Conservation (phyloP, 169 alveolate genomes). For the Babesia sp. region DNA sequence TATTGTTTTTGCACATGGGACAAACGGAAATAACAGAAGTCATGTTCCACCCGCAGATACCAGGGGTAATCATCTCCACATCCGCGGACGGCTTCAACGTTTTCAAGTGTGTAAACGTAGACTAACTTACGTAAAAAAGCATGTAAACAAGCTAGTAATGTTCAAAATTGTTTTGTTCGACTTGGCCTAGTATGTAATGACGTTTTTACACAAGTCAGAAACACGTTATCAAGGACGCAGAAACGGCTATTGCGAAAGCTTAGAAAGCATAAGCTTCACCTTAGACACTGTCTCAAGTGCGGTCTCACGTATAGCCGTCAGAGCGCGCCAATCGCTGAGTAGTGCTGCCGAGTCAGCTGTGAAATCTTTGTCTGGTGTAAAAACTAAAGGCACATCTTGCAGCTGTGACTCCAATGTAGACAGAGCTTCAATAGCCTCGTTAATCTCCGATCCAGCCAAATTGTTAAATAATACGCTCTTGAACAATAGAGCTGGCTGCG, state of each 20-base stretch:
- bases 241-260: conserved; percentile 13
- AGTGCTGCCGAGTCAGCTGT: conserved; percentile 38
- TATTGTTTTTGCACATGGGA: conserved; percentile 75
- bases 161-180: background rate
- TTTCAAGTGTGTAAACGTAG: conserved; percentile 69
- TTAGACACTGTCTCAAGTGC: conserved; percentile 51
- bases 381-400: conserved; percentile 46
- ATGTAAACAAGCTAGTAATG: background rate
- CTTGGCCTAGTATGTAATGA: background rate
- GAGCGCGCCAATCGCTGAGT: conserved; percentile 64
- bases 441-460: conserved; percentile 22
- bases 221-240: background rate
- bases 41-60: conserved; percentile 73
- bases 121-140: conserved; percentile 4
- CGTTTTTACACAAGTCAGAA: background rate
- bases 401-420: conserved; percentile 40
- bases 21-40: conserved; percentile 77
- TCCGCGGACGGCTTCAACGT: conserved; percentile 74
- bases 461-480: conserved; percentile 26
- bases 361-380: conserved; percentile 25
- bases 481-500: conserved; percentile 50
- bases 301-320: conserved; percentile 44
- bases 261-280: conserved; percentile 12
- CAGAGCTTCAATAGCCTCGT: conserved; percentile 48
- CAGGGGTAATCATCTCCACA: conserved; percentile 75